Conservation (phyloP, 2,329 filamentous ascomycete species). For the Emydomyces testavorans region DNA sequence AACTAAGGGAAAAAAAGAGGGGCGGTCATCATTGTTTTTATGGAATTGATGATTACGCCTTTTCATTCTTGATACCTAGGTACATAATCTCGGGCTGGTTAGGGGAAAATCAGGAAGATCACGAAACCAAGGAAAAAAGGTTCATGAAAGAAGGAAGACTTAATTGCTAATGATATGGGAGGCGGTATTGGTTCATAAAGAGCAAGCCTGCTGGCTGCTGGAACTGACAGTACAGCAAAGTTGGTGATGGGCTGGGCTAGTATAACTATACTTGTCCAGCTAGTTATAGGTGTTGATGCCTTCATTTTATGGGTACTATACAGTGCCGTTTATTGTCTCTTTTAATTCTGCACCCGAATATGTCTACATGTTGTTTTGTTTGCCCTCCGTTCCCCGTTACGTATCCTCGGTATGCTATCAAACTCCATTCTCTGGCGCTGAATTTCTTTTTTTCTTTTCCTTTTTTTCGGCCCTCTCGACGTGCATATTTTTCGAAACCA, state of each 20-base stretch:
- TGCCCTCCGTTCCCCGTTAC: no score
- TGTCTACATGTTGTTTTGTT: not conserved
- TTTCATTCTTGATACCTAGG: not conserved
- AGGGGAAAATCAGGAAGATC: not conserved
- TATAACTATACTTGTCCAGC: not conserved
- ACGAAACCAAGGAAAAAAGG: not conserved
- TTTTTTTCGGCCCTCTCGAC: no score
- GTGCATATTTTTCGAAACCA: no score
- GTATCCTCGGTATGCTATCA: no score
- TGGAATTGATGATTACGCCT: not conserved
- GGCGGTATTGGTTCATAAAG: not conserved
- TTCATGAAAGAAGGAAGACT: not conserved
- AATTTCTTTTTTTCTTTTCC: not conserved
- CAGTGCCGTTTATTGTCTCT: not conserved
- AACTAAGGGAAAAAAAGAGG: not conserved
- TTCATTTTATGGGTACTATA: not conserved
- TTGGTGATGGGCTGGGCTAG: not conserved
- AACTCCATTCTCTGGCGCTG: no score
- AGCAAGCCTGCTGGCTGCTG: not conserved
- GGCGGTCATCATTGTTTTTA: not conserved
- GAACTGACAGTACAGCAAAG: constrained; percentile 1
- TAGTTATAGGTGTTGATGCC: not conserved
- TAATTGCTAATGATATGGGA: constrained; percentile 3
- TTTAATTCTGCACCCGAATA: not conserved
- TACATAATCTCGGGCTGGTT: not conserved